phyloP scores from a whole-genome alignment of 208 protist genomes.

The Porcisia deanei region DNA sequence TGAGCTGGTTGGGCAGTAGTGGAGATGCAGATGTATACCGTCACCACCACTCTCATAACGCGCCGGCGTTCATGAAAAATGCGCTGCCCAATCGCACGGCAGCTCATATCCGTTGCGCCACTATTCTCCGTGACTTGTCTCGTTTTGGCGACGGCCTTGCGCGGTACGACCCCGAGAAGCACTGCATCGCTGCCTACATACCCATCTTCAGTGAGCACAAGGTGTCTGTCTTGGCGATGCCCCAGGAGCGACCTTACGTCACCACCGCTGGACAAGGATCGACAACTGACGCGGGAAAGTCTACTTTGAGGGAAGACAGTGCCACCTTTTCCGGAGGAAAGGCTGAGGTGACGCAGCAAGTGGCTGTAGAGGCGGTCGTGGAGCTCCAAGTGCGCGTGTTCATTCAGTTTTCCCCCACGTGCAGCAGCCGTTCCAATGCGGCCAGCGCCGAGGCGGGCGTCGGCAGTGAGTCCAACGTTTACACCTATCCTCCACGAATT shows the following conservation, averaged over 20 bases:
- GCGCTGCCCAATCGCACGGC: conserved; percentile 23
- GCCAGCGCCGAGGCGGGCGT: background rate
- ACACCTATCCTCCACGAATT: conserved; percentile 29
- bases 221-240: conserved; percentile 18
- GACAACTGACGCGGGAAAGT: background rate
- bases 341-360: conserved; percentile 25
- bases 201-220: conserved; percentile 43
- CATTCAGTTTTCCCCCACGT: conserved; percentile 24
- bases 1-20: conserved; percentile 30
- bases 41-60: conserved; percentile 36
- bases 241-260: conserved; percentile 23
- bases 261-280: conserved; percentile 18
- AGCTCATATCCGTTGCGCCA: conserved; percentile 24
- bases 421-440: background rate
- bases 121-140: conserved; percentile 53
- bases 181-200: conserved; percentile 32
- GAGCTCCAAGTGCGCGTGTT: conserved; percentile 35
- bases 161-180: conserved; percentile 20
- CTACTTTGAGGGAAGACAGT: background rate
- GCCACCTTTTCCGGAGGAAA: background rate
- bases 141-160: conserved; percentile 50
- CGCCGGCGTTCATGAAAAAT: conserved; percentile 38
- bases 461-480: conserved; percentile 13
- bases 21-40: conserved; percentile 23
- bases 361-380: conserved; percentile 29